These are phyloP conservation scores for Penicillium herquei DNA, from an alignment of 495 filamentous ascomycete genomes.

Conservation along the genomic window DNA sequence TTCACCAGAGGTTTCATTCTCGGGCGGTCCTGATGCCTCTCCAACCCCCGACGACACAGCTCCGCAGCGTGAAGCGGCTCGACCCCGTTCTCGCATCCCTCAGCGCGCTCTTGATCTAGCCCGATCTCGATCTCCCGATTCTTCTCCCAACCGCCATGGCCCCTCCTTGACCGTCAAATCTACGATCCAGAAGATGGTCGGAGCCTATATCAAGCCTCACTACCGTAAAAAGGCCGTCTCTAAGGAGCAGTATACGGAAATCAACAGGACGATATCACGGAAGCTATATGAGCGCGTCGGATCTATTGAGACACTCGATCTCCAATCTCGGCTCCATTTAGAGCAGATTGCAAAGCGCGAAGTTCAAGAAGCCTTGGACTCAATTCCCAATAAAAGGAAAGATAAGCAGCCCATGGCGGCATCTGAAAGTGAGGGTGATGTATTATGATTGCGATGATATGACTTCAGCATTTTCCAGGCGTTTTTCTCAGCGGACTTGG, in stretches of 20 bases:
- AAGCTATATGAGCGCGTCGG: slow-evolving; percentile 81
- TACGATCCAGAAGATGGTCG: slow-evolving; percentile 79
- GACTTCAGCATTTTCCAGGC: slow-evolving; percentile 23
- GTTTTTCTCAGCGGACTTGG: slow-evolving; percentile 3
- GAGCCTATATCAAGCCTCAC: slow-evolving; percentile 70
- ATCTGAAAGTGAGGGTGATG: slow-evolving; percentile 23
- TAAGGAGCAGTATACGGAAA: slow-evolving; percentile 80
- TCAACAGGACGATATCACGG: slow-evolving; percentile 80
- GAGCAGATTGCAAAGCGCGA: slow-evolving; percentile 71
- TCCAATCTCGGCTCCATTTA: slow-evolving; percentile 57
- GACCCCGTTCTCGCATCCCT: slow-evolving; percentile 31
- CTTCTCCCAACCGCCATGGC: slow-evolving; percentile 49
- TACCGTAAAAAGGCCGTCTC: slow-evolving; percentile 67
- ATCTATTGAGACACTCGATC: slow-evolving; percentile 55
- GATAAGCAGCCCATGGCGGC: slow-evolving; percentile 25
- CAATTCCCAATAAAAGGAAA: slow-evolving; percentile 21
- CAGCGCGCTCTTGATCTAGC: slow-evolving; percentile 30
- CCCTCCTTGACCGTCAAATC: slow-evolving; percentile 70
- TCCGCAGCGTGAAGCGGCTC: slow-evolving; percentile 5
- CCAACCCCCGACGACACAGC: slow-evolving; percentile 9
- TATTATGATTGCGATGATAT: slow-evolving; percentile 22
- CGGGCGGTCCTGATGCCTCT: slow-evolving; percentile 19
- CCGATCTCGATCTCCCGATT: slow-evolving; percentile 47
- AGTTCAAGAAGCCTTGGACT: slow-evolving; percentile 63
- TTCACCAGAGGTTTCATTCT: slow-evolving; percentile 47